Percentiles rank a stretch among this genome's conserved stretches.
Conservation (phyloP, 768 basidiomycete genomes). For the Rhizopogon vinicolor region DNA sequence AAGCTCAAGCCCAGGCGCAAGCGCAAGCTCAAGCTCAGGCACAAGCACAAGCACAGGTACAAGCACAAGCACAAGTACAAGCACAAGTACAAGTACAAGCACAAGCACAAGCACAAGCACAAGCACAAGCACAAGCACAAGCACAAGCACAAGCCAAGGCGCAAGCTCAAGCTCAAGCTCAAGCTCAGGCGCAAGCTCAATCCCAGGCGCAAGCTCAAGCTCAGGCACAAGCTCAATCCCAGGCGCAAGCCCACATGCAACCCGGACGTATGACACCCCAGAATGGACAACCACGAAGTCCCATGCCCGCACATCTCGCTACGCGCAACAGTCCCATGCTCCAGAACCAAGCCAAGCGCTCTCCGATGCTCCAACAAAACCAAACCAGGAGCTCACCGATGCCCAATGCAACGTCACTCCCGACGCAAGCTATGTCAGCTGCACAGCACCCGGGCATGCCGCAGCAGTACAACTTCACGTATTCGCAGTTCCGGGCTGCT, state of each 20-base stretch:
- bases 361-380: slow-evolving; percentile 20
- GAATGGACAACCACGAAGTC: slow-evolving; percentile 13
- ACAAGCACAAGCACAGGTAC: slow-evolving; percentile 10
- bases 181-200: slow-evolving; percentile 20
- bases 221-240: slow-evolving; percentile 5
- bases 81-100: slow-evolving; percentile 5
- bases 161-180: slow-evolving; percentile 1
- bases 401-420: slow-evolving; percentile 17
- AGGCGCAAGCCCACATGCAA: slow-evolving; percentile 7
- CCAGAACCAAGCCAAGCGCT: slow-evolving; percentile 26
- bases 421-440: slow-evolving; percentile 18
- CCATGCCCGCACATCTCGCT: slow-evolving; percentile 7
- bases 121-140: slow-evolving; percentile 5
- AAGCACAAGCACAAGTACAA: slow-evolving; percentile 1
- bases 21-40: slow-evolving; percentile 18
- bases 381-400: slow-evolving; percentile 10
- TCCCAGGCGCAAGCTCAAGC: slow-evolving; percentile 14
- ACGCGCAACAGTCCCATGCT: slow-evolving; percentile 34
- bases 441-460: slow-evolving; percentile 21
- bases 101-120: slow-evolving; percentile 11
- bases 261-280: slow-evolving; percentile 21
- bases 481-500: slow-evolving; percentile 26
- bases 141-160: background rate
- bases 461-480: slow-evolving; percentile 30
- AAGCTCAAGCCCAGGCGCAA: slow-evolving; percentile 24